Conservation (phyloP, 257 asterid genomes). For the Ehretia macrophylla region DNA sequence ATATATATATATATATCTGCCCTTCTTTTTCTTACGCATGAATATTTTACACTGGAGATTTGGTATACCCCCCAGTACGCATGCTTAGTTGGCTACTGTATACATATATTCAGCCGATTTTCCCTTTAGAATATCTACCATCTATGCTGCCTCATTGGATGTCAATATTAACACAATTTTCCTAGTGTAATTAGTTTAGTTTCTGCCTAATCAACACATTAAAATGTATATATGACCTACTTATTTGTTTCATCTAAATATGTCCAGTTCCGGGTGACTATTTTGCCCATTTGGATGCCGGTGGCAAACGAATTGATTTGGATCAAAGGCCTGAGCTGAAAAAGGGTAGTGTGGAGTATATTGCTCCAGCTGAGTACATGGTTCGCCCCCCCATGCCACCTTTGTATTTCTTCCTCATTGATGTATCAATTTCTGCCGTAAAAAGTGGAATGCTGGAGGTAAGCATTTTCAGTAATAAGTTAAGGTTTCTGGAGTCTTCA, state of each 20-base stretch:
- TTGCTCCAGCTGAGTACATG: constrained; percentile 82
- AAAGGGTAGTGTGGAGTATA: constrained; percentile 78
- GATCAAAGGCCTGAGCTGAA: constrained; percentile 86
- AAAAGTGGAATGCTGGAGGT: constrained; percentile 95
- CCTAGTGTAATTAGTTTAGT: neutral
- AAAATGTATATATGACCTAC: constrained; percentile 1
- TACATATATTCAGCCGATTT: no score
- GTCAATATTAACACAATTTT: no score
- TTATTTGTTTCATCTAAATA: constrained; percentile 20
- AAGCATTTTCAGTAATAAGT: constrained; percentile 16
- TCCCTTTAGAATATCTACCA: no score
- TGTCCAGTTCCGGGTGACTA: constrained; percentile 78
- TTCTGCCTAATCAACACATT: neutral
- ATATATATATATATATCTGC: no score
- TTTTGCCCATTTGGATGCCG: constrained; percentile 68
- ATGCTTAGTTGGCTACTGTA: no score
- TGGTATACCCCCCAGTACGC: no score
- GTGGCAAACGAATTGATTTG: constrained; percentile 72
- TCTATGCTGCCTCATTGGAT: no score
- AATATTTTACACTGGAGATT: no score
- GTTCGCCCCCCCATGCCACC: constrained; percentile 95
- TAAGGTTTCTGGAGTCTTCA: neutral
- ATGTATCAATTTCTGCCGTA: constrained; percentile 76
- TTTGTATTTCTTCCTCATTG: constrained; percentile 75
- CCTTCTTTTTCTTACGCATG: no score